phyloP scores from a whole-genome alignment of 495 filamentous ascomycete species.

The Lasiosphaeria hispida region DNA sequence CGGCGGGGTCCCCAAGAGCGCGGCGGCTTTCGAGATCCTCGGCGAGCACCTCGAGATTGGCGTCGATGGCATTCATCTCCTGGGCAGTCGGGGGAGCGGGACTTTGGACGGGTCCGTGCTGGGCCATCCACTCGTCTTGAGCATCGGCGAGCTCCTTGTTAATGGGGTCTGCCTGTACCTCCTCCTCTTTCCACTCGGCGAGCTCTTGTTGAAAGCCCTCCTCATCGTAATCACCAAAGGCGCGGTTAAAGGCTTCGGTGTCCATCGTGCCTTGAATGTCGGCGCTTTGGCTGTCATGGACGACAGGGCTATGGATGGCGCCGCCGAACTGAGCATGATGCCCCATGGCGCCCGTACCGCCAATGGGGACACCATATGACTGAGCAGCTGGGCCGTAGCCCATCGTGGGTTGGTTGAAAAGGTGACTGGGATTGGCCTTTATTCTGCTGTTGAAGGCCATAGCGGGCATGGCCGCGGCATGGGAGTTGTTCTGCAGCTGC shows the following conservation, averaged over 20 bases:
- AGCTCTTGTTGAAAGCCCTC: slow-evolving; percentile 21
- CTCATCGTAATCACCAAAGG: slow-evolving; percentile 29
- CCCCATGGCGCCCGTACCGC: too few species aligned
- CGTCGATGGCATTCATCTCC: slow-evolving; percentile 21
- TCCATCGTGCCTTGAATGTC: slow-evolving; percentile 7
- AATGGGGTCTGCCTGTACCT: not conserved
- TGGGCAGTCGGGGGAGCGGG: slow-evolving; percentile 10
- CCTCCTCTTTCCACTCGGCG: slow-evolving; percentile 20
- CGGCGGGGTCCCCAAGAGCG: not conserved
- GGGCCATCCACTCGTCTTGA: slow-evolving; percentile 30
- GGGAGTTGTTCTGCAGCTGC: slow-evolving; percentile 14
- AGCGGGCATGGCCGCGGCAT: too few species aligned
- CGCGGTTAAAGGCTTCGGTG: slow-evolving; percentile 29
- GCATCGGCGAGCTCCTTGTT: slow-evolving; percentile 21
- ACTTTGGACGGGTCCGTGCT: slow-evolving; percentile 26
- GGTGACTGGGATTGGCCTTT: too few species aligned
- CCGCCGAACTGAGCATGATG: too few species aligned
- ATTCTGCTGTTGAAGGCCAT: too few species aligned
- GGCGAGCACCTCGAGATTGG: slow-evolving; percentile 20
- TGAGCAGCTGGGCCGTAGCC: too few species aligned
- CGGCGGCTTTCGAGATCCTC: slow-evolving; percentile 19
- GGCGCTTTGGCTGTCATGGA: too few species aligned
- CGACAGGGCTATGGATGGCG: too few species aligned
- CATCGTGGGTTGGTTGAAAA: too few species aligned
- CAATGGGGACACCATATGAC: too few species aligned